Evolutionary conservation across 768 basidiomycete genomes (phyloP), one percentile per base, ranked within the genome.

Genomic region (Tulasnella sp.): DNA sequence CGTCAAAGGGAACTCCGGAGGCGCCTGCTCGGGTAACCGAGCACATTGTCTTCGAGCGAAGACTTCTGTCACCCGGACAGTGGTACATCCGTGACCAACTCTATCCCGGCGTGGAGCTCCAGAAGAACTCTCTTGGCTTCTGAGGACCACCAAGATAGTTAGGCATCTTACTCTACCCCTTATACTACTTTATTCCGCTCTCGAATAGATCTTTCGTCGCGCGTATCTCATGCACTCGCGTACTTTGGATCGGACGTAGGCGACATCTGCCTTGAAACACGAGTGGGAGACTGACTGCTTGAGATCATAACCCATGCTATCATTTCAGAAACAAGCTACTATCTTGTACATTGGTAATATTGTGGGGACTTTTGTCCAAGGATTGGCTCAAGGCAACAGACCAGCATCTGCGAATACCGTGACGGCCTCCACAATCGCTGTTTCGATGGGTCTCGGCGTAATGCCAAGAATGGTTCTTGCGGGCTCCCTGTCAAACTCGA

Each of bases 41-140:
- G 42, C 79, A 78, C 44, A 73, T 78, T 3, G 77, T 79, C n/a
- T 79, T 79, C 23, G 79, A 79, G 79, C 73, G 55, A 44, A 61
- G 77, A 40, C 35, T 77, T 40, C 18, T 48, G 37, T 29, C 69
- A 16, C 61, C 73, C 10, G 70, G 69, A 20, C 61, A 44, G 39
- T 77, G 77, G 77, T 70, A 70, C 23, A 77, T 77, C n/a, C 67
- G 77, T 6, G 70, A 77, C 44, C 77, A 77, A 67, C 51, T 77
- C 26, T 77, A 42, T 35, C 75, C 75, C 39, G 75, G 75, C 23
- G 57, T 55, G 13, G 16, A 39, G n/a, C 46, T 75, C 23, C 32
- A 75, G 57, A 39, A 40, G 48, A 67, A 51, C 29, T 32, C 75
- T 5, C 57, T 75, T 29, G 61, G 61, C 26, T 29, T 67, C 29